Base-by-base conservation (phyloP, 2,329 filamentous ascomycete species). In the Colletotrichum scovillei region DNA sequence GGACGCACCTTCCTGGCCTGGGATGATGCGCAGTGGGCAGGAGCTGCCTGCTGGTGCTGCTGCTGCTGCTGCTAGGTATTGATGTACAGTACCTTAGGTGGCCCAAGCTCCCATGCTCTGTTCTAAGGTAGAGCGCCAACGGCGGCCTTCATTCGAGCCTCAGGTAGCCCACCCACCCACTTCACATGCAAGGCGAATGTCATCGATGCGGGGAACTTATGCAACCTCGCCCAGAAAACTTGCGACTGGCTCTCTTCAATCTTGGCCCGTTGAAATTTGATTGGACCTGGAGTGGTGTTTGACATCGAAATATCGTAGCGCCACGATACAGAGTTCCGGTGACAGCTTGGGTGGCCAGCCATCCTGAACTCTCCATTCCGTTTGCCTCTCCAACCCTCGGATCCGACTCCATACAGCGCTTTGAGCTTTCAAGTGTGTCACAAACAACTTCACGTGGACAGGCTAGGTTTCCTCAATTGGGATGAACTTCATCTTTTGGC, bases 91-190 rank as follows among this genome's bases (percentile, higher is more conserved):
- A 12, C 11, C 32, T 35, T 60, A 65, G 71, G 59, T 77, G 76
- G 76, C 76, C 76, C 76, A 79, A 53, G 78, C 78, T 78, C 88
- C 77, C 87, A 89, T 52, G 4, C 3, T 59, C 28, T 26, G 46
- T 46, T 63, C 58, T 58, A 24, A 24, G 24, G 3, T 24, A 42
- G 12, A 68, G 64, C 52, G 35, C 64, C 65, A 63, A 24, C 58
- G 26, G 35, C 64, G 38, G 63, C 64, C 63, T 56, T 28, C 22
- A 68, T 30, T 42, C 16, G 38, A 19, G 16, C 38, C 38, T 42
- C 38, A 42, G 38, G 12, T 28, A 16, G 35, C 26, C 35, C 26
- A 30, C 38, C 12, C 26, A 38, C 24, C 24, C 38, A 22, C 35
- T n/a, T 14, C 32, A 53, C 24, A 30, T 63, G 58, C 69, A 32